Evolutionary conservation across 768 basidiomycete species (phyloP), one percentile per base, ranked within the genome.

Genomic region (Suillus occidentalis): DNA sequence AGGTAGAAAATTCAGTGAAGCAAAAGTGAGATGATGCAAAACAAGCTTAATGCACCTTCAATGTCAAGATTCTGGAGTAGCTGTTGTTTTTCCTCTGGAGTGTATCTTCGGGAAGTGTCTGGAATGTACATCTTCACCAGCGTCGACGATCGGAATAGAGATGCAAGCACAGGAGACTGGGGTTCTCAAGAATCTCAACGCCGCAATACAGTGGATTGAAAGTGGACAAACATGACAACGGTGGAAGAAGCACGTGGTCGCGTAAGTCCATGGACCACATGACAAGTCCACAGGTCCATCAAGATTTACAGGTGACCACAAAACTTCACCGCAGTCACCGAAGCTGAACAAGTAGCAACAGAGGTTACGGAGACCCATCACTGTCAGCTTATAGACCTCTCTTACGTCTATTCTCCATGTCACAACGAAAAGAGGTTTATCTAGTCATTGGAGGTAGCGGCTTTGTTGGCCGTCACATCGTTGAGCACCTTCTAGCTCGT

Each of bases 371-470:
- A n/a, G 20, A 5, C 40, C 40, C 45, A 45, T 45, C 20, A n/a
- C 31, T 31, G 3, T 14, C 16, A 42, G 34, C 34, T 36, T 16
- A 42, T 22, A 49, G 47, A 25, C 13, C 22, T 28, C 12, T 36
- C 53, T 34, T n/a, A 36, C 31, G n/a, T 55, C 22, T 16, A 57
- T 39, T 10, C 39, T 12, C 31, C 58, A 59, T 59, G 39, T 60
- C 58, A 22, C 68, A 68, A 58, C 68, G 63, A 60, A 83, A 79
- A 68, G 93, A 97, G 68, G 81, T 87, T 3, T 98, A 93, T 78
- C 80, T 97, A 63, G 95, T 99, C 72, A 90, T 98, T 72, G 97
- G 97, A 28, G 96, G 96, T 63, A 94, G 92, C 71, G 94, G 95
- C 28, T 96, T 97, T 76, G 81, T 97, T 28, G 95, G 97, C 53